Evolutionary conservation across 169 alveolate genomes (phyloP).

Genomic region (Cyclospora cayetanensis): DNA sequence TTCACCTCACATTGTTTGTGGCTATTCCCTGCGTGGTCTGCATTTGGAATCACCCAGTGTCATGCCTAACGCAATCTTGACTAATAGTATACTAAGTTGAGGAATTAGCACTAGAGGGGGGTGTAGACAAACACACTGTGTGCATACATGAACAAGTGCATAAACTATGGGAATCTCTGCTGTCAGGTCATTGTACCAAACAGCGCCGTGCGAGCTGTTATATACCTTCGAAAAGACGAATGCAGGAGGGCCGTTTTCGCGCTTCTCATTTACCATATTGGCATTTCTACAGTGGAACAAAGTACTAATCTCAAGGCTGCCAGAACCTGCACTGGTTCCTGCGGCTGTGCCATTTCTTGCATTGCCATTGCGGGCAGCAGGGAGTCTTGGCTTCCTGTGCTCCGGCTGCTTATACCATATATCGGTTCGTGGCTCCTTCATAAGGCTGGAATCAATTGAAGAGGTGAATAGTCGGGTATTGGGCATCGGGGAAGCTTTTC

Average conservation of each 20-base stretch:
- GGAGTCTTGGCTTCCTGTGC: conserved; percentile 31
- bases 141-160: too few species aligned
- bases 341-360: neutral
- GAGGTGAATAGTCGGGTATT: conserved; percentile 15
- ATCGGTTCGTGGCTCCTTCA: conserved; percentile 1
- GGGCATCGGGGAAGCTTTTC: neutral
- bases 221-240: neutral
- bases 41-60: too few species aligned
- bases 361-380: neutral
- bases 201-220: too few species aligned
- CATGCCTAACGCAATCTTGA: too few species aligned
- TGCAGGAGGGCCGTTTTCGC: neutral
- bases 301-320: neutral
- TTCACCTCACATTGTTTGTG: too few species aligned
- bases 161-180: too few species aligned
- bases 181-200: too few species aligned
- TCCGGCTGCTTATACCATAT: conserved; percentile 1
- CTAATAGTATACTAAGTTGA: too few species aligned
- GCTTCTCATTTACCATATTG: neutral
- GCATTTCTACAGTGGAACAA: neutral
- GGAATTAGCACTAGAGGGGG: too few species aligned
- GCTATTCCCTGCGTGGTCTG: too few species aligned
- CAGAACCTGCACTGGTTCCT: neutral
- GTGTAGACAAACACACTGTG: too few species aligned
- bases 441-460: neutral